A percentile compares a stretch with the other conserved stretches of the same genome.
These are phyloP conservation scores for Tardiomyces blankii DNA, from an alignment of 1,139 yeast genomes.

Conservation along the genomic window DNA sequence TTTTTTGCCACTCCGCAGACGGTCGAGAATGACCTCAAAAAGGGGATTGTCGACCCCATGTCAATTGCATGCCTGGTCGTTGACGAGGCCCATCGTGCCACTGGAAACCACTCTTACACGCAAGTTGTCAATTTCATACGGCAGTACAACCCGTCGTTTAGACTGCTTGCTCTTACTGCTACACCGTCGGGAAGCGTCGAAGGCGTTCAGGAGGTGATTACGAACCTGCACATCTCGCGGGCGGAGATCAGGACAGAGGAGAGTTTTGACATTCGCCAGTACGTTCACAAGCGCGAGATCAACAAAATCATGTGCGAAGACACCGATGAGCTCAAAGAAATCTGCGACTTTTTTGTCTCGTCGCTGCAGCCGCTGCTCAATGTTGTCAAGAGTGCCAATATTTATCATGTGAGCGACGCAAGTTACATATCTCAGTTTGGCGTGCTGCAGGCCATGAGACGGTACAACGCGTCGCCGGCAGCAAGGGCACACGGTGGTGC, in stretches of 20 bases:
- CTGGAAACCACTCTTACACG: slow-evolving; percentile 81
- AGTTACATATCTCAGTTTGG: slow-evolving; percentile 56
- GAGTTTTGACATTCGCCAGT: slow-evolving; percentile 67
- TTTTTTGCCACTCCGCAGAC: slow-evolving; percentile 97
- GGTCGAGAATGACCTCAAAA: slow-evolving; percentile 75
- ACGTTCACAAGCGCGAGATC: slow-evolving; percentile 61
- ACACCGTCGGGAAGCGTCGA: slow-evolving; percentile 88
- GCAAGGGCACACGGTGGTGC: slow-evolving; percentile 13
- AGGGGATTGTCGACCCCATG: slow-evolving; percentile 69
- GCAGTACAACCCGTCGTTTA: slow-evolving; percentile 52
- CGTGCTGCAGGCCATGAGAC: slow-evolving; percentile 59
- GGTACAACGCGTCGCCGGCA: slow-evolving; percentile 20
- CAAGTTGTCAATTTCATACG: slow-evolving; percentile 61
- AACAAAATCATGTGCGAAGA: slow-evolving; percentile 46
- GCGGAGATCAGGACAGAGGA: slow-evolving; percentile 83
- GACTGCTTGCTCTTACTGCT: slow-evolving; percentile 84
- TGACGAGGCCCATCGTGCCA: slow-evolving; percentile 94
- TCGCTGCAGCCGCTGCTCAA: slow-evolving; percentile 58
- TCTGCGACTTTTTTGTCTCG: slow-evolving; percentile 40
- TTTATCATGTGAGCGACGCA: slow-evolving; percentile 57
- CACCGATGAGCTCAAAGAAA: slow-evolving; percentile 41
- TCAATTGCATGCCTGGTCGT: slow-evolving; percentile 65
- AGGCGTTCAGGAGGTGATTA: slow-evolving; percentile 77
- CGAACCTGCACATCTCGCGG: slow-evolving; percentile 58
- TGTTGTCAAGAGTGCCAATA: slow-evolving; percentile 51